Evolutionary conservation across 2,329 filamentous ascomycete genomes (phyloP), one percentile per base, ranked within the genome.

Genomic region (Colletotrichum truncatum): DNA sequence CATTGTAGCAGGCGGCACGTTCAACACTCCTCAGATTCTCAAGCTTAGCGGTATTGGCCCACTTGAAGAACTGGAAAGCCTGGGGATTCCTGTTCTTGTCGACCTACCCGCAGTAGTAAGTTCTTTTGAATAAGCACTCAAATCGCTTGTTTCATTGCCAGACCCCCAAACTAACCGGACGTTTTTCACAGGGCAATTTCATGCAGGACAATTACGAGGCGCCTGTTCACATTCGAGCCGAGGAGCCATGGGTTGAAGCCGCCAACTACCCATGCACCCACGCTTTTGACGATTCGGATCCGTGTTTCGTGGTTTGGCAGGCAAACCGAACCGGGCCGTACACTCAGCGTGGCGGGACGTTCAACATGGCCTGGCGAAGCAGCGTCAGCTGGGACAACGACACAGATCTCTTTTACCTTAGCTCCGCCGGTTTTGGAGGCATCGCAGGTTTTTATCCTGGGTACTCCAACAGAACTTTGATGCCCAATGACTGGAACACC

Each of bases 61-160:
- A 0, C 72, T 72, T 0, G 68, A 63, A 0, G 77, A 83, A 30
- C 73, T 85, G 1, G 67, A 76, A 11, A 72, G 73, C 46, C 73
- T 76, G 28, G 69, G 68, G 3, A 80, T 82, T 58, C 75, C 78
- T 1, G 78, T 87, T 7, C 70, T 87, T 49, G 74, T 77, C 1
- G 81, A 89, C 68, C 78, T 87, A 2, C 86, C 86, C 0, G 87
- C 85, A 41, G 86, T 90, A 7, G 87, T 57, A 52, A 46, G 59
- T 49, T n/a, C 3, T 25, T 18, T 34, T 9, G n/a, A 18, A 2
- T 30, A 11, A 9, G 5, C 11, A 7, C 6, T 14, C 21, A 18
- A 11, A 28, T 12, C 16, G 26, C 28, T 49, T 7, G 12, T 12
- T 28, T 49, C 8, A 49, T 5, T 4, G 23, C 9, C 7, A 11